Evolutionary conservation across 2,329 filamentous ascomycete genomes (phyloP).

Genomic region (Pseudocercospora macadamiae): DNA sequence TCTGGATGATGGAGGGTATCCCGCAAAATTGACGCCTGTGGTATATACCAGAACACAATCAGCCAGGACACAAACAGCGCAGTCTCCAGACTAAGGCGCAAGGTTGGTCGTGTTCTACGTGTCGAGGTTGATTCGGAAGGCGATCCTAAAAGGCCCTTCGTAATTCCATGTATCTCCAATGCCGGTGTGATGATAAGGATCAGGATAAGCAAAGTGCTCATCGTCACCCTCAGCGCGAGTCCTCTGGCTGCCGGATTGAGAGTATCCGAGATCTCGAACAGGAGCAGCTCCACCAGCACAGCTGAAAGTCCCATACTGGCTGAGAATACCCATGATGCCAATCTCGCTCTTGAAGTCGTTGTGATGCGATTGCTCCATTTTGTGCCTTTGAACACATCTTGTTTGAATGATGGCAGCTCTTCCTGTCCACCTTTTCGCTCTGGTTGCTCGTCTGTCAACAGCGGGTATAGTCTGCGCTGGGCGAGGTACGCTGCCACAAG

Average conservation of each 20-base stretch:
- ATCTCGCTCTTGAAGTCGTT: constrained; percentile 38
- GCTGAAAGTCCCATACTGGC: constrained; percentile 75
- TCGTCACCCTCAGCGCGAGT: constrained; percentile 68
- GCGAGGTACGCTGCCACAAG: constrained; percentile 64
- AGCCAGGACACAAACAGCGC: constrained; percentile 70
- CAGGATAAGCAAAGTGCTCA: constrained; percentile 71
- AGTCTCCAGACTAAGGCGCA: constrained; percentile 56
- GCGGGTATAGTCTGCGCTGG: constrained; percentile 70
- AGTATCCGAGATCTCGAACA: constrained; percentile 80
- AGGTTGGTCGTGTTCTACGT: constrained; percentile 58
- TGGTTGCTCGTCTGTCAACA: constrained; percentile 59
- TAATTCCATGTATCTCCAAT: constrained; percentile 66
- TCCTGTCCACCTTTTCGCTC: constrained; percentile 63
- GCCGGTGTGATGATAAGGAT: constrained; percentile 77
- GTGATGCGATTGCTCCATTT: constrained; percentile 23
- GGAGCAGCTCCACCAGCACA: constrained; percentile 76
- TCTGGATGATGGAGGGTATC: constrained; percentile 47
- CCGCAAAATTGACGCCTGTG: constrained; percentile 40
- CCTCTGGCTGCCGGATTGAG: constrained; percentile 69
- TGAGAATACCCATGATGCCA: constrained; percentile 65
- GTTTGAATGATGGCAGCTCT: constrained; percentile 62
- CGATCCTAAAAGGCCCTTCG: constrained; percentile 55
- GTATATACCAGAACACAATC: constrained; percentile 69
- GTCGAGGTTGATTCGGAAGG: constrained; percentile 67
- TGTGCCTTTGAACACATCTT: constrained; percentile 47